Evolutionary conservation across 2,329 filamentous ascomycete genomes (phyloP), one percentile per base, ranked within the genome.

Genomic region (Ophiostoma sp.): DNA sequence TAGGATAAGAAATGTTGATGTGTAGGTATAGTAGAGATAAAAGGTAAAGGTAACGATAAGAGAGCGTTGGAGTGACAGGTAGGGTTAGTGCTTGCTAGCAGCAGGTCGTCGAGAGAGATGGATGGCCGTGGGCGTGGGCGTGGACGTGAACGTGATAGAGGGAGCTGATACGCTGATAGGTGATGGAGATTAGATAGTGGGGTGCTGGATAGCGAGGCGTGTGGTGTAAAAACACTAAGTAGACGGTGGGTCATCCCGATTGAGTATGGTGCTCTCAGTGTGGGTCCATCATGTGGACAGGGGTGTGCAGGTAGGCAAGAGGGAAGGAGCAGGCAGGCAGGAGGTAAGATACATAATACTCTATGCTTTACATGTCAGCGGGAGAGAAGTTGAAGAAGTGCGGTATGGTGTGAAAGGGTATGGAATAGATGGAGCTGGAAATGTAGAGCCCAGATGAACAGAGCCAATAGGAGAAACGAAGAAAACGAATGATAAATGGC

Each of bases 91-190:
- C n/a, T 57, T 5, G 44, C 44, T 48, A 48, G 44, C 15, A 48
- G 44, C 4, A 48, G 44, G 15, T 20, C n/a, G 52, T 17, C n/a
- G 52, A 57, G n/a, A 7, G 57, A 62, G 57, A 27, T 27, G n/a
- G 54, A 62, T 62, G 57, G 44, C 13, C 44, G 44, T 41, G 39
- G 39, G 27, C 27, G 27, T 31, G 27, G 27, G 27, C 27, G 27
- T 52, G 44, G 57, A 17, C 27, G 57, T 27, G 23, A 17, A 62
- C 27, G 27, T 62, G 57, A 62, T 20, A 62, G 57, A 27, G 52
- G 52, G 23, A 57, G 52, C 52, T 57, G 52, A 62, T 62, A 62
- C 23, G 57, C 57, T 62, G 57, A 62, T 62, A 62, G 57, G 57
- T 62, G 57, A 62, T 57, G 52, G 23, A 57, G 52, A 27, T 31